Percentiles rank a stretch among this genome's conserved stretches.
Conservation (phyloP, 768 basidiomycete species). For the Pleurotus salmoneostramineus region DNA sequence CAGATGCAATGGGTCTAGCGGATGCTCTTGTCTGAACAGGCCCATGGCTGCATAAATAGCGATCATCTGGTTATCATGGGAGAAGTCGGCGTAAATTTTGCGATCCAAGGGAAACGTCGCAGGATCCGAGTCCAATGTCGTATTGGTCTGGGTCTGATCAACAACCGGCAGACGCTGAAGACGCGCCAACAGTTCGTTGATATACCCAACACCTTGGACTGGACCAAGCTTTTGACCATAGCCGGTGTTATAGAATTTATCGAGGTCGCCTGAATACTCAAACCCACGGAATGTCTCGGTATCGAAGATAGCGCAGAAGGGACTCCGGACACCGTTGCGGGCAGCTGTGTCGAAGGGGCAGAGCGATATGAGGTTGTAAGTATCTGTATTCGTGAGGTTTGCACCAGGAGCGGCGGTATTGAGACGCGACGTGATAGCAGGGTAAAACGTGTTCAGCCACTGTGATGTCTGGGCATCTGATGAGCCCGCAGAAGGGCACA, state of each 20-base stretch:
- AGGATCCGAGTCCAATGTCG: conserved; percentile 59
- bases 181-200: conserved; percentile 86
- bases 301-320: conserved; percentile 74
- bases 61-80: conserved; percentile 84
- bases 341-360: conserved; percentile 80
- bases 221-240: conserved; percentile 65
- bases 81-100: conserved; percentile 73
- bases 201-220: conserved; percentile 82
- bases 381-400: conserved; percentile 49
- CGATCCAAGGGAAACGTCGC: conserved; percentile 69
- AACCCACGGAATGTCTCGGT: conserved; percentile 58
- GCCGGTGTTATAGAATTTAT: conserved; percentile 80
- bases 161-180: conserved; percentile 58
- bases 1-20: conserved; percentile 25
- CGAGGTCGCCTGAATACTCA: conserved; percentile 70
- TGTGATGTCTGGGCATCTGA: conserved; percentile 36
- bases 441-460: conserved; percentile 59
- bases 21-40: conserved; percentile 34
- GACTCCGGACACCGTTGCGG: conserved; percentile 39
- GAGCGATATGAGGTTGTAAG: conserved; percentile 59
- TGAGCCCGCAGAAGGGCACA: conserved; percentile 56
- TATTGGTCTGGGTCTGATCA: conserved; percentile 75
- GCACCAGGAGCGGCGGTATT: conserved; percentile 62
- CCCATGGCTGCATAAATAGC: conserved; percentile 69
- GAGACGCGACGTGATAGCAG: conserved; percentile 53